Evolutionary conservation across 1,284 basidiomycete genomes (phyloP).

Genomic region (Fomitopsis palustris): DNA sequence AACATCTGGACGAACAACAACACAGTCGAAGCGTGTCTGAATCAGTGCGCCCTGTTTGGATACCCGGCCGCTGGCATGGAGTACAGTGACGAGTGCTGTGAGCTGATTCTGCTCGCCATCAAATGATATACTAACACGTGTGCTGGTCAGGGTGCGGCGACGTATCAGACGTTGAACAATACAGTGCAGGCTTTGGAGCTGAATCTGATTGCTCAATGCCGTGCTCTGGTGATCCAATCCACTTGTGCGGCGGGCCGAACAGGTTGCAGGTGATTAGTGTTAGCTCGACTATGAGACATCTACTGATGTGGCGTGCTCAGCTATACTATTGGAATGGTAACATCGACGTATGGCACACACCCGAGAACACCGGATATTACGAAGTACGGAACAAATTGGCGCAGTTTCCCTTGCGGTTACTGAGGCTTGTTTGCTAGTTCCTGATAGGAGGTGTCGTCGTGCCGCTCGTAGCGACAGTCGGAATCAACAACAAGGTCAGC

Average conservation of each 20-base stretch:
- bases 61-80: conserved; percentile 66
- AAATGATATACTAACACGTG: background rate
- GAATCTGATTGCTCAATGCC: conserved; percentile 53
- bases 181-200: conserved; percentile 37
- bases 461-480: conserved; percentile 69
- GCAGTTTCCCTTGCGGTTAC: background rate
- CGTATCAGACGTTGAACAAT: conserved; percentile 43
- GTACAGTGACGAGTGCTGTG: conserved; percentile 61
- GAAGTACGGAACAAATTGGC: conserved; percentile 36
- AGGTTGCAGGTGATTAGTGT: conserved; percentile 25
- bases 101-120: conserved; percentile 23
- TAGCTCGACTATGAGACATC: background rate
- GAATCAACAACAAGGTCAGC: conserved; percentile 73
- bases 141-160: conserved; percentile 61
- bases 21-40: conserved; percentile 56
- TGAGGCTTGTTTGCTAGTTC: conserved; percentile 37
- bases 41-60: conserved; percentile 61
- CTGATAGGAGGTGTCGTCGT: conserved; percentile 61
- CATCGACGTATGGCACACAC: conserved; percentile 60
- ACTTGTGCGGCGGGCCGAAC: conserved; percentile 56
- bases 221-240: conserved; percentile 65
- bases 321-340: conserved; percentile 62
- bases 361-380: conserved; percentile 60
- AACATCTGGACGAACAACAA: conserved; percentile 58
- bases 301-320: conserved; percentile 3